Base-by-base conservation (phyloP, 2,329 filamentous ascomycete genomes). In the Trichoderma hamatum region DNA sequence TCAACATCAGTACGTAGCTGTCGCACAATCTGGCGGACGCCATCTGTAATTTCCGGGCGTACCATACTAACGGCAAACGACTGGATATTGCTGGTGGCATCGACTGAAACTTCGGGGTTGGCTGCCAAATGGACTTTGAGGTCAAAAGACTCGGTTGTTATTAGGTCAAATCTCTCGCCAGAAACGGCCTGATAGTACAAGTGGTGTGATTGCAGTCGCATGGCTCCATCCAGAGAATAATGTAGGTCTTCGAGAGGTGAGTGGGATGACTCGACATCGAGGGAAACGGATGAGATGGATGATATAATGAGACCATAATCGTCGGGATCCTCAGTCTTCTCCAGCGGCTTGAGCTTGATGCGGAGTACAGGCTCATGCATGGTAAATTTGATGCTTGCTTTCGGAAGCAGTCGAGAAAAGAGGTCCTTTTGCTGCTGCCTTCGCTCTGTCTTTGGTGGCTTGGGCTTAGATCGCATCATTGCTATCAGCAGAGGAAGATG, bases 301-400 rank as follows among this genome's bases (percentile, higher is more conserved):
- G 93, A 97, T 59, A 99, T 97, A 55, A 99, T 91, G 34, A 99
- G 85, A 76, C 99, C 96, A 73, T 96, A 98, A 72, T 98, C 94
- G 70, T 94, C 92, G 0, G 89, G 85, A 30, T 89, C 87, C 51
- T 85, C 82, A 2, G 82, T 82, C 67, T 86, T 85, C 70, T 91
- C 88, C 71, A 96, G 88, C 0, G 95, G 90, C 5, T 94, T 94
- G 5, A 99, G 83, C 9, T 94, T 89, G 72, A 99, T 94, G 73
- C 96, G 90, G 71, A 98, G 79, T 19, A 99, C 96, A 1, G 96
- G 96, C 77, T 99, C 96, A 76, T 99, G 96, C 80, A 99, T 92
- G 0, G 96, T 97, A 51, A 98, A 89, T 76, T 98, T 99, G 79
- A 98, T 91, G 75, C 88, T 97, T 0, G 95, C 92, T 81, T 98